Conservation (phyloP, 208 protist species). For the Trichomonas tenax region DNA sequence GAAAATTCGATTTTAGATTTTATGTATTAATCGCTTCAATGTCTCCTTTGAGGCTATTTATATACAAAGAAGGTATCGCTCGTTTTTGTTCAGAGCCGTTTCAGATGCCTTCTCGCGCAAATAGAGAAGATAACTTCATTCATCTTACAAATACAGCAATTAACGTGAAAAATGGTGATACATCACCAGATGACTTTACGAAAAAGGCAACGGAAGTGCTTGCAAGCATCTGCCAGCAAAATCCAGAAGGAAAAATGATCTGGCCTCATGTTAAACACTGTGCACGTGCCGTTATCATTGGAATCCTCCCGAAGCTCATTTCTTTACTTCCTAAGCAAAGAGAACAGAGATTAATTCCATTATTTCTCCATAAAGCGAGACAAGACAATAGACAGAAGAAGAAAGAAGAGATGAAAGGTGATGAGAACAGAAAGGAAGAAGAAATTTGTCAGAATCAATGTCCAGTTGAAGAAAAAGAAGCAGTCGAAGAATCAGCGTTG, state of each 20-base stretch:
- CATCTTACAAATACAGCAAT: conserved; percentile 26
- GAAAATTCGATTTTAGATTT: conserved; percentile 38
- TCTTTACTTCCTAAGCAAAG: neutral
- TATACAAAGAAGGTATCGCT: conserved; percentile 32
- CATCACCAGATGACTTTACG: neutral
- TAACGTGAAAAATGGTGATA: neutral
- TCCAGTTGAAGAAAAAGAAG: neutral
- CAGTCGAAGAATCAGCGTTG: neutral
- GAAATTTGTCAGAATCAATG: neutral
- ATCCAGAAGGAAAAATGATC: neutral
- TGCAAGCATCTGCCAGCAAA: neutral
- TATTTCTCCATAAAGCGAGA: neutral
- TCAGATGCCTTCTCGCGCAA: neutral
- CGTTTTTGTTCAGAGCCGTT: conserved; percentile 28
- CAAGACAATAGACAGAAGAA: neutral
- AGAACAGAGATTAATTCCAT: neutral
- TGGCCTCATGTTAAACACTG: neutral
- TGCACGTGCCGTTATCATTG: neutral
- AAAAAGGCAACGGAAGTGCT: neutral
- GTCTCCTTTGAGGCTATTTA: conserved; percentile 27
- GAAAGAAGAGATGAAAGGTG: neutral
- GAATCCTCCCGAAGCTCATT: neutral
- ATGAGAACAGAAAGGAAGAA: neutral
- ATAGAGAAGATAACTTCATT: neutral
- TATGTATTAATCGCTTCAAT: conserved; percentile 33